Conservation (phyloP, 2,329 filamentous ascomycete species). For the Endocalyx cinctus region DNA sequence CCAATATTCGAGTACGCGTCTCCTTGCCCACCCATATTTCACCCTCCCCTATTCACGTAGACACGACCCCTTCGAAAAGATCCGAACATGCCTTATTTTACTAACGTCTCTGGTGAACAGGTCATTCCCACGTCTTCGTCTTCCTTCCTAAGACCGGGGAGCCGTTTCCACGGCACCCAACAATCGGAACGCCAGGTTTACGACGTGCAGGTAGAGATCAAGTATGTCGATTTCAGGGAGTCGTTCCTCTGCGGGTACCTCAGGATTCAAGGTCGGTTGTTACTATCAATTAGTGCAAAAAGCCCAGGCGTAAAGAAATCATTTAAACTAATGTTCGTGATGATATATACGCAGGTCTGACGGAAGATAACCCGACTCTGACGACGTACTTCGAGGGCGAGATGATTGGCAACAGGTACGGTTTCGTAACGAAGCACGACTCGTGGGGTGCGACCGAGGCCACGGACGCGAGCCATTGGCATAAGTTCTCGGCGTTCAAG, state of each 20-base stretch:
- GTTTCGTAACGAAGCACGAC: slow-evolving; percentile 85
- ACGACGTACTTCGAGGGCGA: slow-evolving; percentile 98
- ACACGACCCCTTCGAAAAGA: too few relatives aligned
- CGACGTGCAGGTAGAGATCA: slow-evolving; percentile 94
- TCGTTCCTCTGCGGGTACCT: slow-evolving; percentile 94
- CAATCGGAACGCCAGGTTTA: slow-evolving; percentile 91
- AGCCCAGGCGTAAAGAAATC: too few relatives aligned
- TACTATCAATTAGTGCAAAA: slow-evolving; percentile 3
- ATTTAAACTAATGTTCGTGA: too few relatives aligned
- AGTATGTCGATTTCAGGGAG: slow-evolving; percentile 90
- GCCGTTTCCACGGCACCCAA: slow-evolving; percentile 84
- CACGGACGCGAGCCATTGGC: slow-evolving; percentile 90
- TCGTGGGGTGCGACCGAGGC: slow-evolving; percentile 91
- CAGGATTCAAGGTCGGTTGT: slow-evolving; percentile 76
- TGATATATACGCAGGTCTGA: slow-evolving; percentile 72
- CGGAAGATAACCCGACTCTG: slow-evolving; percentile 92
- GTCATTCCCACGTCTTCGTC: slow-evolving; percentile 75
- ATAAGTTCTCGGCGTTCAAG: slow-evolving; percentile 80
- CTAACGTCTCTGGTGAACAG: slow-evolving; percentile 38
- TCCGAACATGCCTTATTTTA: too few relatives aligned
- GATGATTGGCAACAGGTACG: slow-evolving; percentile 91
- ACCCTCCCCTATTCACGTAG: too few relatives aligned
- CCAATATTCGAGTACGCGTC: slow-evolving; percentile 48
- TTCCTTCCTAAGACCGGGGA: slow-evolving; percentile 80
- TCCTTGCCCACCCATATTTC: background rate